These are phyloP conservation scores for Hyaloperonospora brassicae DNA, from an alignment of 352 stramenopile species.

Conservation along the genomic window DNA sequence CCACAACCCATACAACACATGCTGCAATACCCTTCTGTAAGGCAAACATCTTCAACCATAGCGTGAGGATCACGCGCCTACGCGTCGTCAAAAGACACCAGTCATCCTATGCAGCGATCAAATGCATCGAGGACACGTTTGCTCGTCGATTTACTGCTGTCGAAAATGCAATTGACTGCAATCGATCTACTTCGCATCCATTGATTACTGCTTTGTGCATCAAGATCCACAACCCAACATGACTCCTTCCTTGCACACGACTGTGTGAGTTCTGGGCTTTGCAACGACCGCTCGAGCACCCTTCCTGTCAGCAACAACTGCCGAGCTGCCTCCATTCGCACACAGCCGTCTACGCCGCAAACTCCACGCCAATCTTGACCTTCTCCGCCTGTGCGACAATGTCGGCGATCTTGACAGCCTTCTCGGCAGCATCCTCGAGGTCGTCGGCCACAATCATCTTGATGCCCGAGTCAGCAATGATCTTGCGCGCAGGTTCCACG, in stretches of 20 bases:
- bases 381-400: constrained; percentile 69
- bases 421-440: constrained; percentile 92
- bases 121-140: too few relatives aligned
- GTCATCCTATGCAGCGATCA: constrained; percentile 91
- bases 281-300: constrained; percentile 22
- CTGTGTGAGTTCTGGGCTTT: constrained; percentile 26
- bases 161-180: too few relatives aligned
- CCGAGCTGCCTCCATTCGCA: constrained; percentile 12
- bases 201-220: not conserved
- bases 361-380: constrained; percentile 65
- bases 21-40: too few relatives aligned
- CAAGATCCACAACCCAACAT: too few relatives aligned
- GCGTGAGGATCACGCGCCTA: too few relatives aligned
- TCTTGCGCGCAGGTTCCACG: constrained; percentile 90
- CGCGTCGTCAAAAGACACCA: constrained; percentile 99
- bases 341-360: constrained; percentile 43
- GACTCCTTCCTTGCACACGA: constrained; percentile 19
- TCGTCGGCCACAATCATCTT: constrained; percentile 93
- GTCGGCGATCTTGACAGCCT: constrained; percentile 89
- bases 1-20: too few relatives aligned
- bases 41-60: too few relatives aligned
- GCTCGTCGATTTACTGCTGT: too few relatives aligned
- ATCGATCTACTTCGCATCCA: not conserved
- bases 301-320: constrained; percentile 20
- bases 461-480: constrained; percentile 90